Evolutionary conservation across 2,329 filamentous ascomycete genomes (phyloP).

Genomic region (Aspergillus sp.): DNA sequence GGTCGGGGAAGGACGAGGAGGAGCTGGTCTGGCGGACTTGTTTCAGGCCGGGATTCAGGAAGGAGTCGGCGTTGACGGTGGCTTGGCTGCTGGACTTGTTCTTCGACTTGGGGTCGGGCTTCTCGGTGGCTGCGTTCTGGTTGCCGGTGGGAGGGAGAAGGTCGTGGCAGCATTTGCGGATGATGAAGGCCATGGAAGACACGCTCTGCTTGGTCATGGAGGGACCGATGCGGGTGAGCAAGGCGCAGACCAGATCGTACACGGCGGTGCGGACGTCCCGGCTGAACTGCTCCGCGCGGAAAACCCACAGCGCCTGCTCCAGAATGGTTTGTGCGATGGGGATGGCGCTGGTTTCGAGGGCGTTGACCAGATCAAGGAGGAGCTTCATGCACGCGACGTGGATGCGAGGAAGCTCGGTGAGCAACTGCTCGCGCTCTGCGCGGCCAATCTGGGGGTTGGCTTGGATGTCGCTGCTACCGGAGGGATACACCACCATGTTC

Average conservation of each 20-base stretch:
- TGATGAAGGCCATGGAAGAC: constrained; percentile 61
- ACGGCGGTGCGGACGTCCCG: constrained; percentile 59
- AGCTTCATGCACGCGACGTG: constrained; percentile 71
- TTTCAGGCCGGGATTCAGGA: constrained; percentile 55
- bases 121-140: constrained; percentile 23
- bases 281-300: constrained; percentile 55
- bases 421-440: constrained; percentile 80
- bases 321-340: constrained; percentile 65
- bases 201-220: constrained; percentile 67
- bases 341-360: constrained; percentile 60
- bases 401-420: constrained; percentile 70
- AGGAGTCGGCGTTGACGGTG: constrained; percentile 67
- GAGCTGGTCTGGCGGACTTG: constrained; percentile 25
- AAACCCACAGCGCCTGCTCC: constrained; percentile 72
- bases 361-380: constrained; percentile 57
- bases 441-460: constrained; percentile 72
- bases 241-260: constrained; percentile 60
- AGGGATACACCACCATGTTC: constrained; percentile 62
- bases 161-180: constrained; percentile 73
- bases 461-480: constrained; percentile 53
- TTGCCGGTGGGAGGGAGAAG: constrained; percentile 58
- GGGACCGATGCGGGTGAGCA: constrained; percentile 65
- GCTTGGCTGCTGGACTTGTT: constrained; percentile 38
- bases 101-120: constrained; percentile 43
- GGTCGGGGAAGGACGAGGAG: constrained; percentile 35